Evolutionary conservation across 23 red algal species (phyloP).

Genomic region (Gracilaria gracilis): DNA sequence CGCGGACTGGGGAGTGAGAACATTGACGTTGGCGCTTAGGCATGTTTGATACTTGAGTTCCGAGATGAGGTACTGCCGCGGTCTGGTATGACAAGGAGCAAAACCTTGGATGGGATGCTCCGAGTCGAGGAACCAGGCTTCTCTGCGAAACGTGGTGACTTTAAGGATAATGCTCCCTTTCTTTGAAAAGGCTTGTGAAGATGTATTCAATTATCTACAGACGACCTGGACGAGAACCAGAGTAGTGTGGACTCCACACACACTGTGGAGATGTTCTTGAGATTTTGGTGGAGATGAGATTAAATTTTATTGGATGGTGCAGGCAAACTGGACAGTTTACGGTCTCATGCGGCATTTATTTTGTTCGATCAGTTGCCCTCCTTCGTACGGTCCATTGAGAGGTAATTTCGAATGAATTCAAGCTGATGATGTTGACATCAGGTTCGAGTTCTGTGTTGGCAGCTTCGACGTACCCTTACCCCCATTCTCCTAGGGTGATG

Average conservation of each 20-base stretch:
- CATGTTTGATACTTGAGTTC: background rate
- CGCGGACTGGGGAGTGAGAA: background rate
- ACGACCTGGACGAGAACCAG: no score
- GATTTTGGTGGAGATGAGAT: background rate
- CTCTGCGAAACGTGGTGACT: no score
- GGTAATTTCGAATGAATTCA: no score
- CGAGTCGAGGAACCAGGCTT: background rate
- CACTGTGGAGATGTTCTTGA: background rate
- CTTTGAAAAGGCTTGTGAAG: background rate
- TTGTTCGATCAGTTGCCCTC: no score
- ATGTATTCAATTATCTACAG: background rate
- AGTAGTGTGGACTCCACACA: no score
- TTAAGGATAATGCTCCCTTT: background rate
- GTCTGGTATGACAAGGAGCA: background rate
- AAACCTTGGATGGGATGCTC: background rate
- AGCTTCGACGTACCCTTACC: no score
- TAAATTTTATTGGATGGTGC: background rate
- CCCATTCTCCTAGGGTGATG: no score
- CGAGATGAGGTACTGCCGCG: background rate
- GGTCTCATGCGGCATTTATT: no score
- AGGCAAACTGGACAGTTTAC: no score
- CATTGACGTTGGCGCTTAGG: constrained; percentile 23
- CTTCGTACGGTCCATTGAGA: no score
- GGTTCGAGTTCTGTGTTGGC: no score
- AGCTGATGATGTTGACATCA: no score